A percentile compares a stretch with the other conserved stretches of the same genome.
Evolutionary conservation across 345 rosid species (phyloP).

Genomic region (Gossypium mustelinum): DNA sequence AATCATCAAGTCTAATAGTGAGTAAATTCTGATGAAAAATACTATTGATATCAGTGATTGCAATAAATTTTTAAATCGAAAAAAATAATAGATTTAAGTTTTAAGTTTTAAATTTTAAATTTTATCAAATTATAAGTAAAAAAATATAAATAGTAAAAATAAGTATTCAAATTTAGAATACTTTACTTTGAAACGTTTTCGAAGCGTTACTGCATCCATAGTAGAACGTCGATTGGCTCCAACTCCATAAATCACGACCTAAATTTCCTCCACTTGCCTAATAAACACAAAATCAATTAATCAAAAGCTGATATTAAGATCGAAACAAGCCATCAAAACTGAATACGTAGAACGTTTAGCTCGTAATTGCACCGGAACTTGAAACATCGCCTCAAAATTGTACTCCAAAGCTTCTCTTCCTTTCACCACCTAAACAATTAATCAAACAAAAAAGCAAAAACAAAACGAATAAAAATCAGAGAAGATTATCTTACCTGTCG

Average conservation of each 20-base stretch:
- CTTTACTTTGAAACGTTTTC: slow-evolving; percentile 48
- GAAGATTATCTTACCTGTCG: neutral
- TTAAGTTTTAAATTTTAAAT: too few species aligned
- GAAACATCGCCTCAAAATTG: slow-evolving; percentile 28
- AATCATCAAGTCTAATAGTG: too few species aligned
- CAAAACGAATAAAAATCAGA: neutral
- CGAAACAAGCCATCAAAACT: neutral
- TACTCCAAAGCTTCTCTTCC: slow-evolving; percentile 27
- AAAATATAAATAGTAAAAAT: neutral
- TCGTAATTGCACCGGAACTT: slow-evolving; percentile 48
- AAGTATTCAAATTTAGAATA: neutral
- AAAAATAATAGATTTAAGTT: too few species aligned
- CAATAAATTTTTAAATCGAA: too few species aligned
- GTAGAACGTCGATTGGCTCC: slow-evolving; percentile 53
- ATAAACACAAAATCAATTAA: neutral
- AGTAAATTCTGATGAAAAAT: too few species aligned
- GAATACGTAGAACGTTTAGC: neutral
- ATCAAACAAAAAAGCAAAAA: neutral
- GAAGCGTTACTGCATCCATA: slow-evolving; percentile 75
- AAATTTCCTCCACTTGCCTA: slow-evolving; percentile 48
- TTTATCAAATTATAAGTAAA: too few species aligned
- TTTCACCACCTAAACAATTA: slow-evolving; percentile 25
- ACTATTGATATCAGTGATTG: too few species aligned
- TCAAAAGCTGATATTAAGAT: slow-evolving; percentile 6
- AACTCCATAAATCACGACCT: slow-evolving; percentile 63